Evolutionary conservation across 2,329 filamentous ascomycete species (phyloP), one percentile per base, ranked within the genome.

Genomic region (Sclerotinia minor): DNA sequence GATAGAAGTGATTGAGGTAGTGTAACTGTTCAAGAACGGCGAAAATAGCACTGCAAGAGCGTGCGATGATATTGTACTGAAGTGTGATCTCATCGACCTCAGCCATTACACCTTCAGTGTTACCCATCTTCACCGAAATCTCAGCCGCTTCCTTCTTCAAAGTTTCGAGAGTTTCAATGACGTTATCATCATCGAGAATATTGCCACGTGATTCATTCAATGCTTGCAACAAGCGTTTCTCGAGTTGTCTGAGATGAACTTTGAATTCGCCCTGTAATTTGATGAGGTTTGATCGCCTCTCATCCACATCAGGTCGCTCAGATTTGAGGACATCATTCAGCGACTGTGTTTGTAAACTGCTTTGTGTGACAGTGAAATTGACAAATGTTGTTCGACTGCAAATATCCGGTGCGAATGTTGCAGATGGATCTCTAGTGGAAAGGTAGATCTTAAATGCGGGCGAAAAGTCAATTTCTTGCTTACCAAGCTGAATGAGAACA

Each of bases 181-280:
- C 95, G 73, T 95, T 92, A 80, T 99, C 95, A 75, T 99, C 96
- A 77, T 99, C 95, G 57, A 99, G 87, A 74, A 99, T 99, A 75
- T 99, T 99, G 73, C 95, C 95, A 63, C 92, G 92, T 67, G 94
- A 98, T 79, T 97, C 94, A 76, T 99, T 99, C 76, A 99, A 88
- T 35, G 96, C 94, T 78, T 97, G 93, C 59, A 99, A 83, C 64
- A 99, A 84, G 68, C 92, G 89, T 81, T 97, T 97, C 83, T 99
- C 96, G 38, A 99, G 86, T 79, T 96, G 92, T 71, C 95, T 90
- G 54, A 99, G 87, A 80, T 97, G 94, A n/a, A 98, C 89, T 81
- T 96, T 97, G 85, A 99, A 99, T 80, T 99, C 96, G 76, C 95
- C 95, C 81, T 99, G 95, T 75, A 97, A 87, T 82, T 99, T 99